Evolutionary conservation across 305 asterid genomes (phyloP), one percentile per base, ranked within the genome.

Genomic region (Andrographis paniculata): DNA sequence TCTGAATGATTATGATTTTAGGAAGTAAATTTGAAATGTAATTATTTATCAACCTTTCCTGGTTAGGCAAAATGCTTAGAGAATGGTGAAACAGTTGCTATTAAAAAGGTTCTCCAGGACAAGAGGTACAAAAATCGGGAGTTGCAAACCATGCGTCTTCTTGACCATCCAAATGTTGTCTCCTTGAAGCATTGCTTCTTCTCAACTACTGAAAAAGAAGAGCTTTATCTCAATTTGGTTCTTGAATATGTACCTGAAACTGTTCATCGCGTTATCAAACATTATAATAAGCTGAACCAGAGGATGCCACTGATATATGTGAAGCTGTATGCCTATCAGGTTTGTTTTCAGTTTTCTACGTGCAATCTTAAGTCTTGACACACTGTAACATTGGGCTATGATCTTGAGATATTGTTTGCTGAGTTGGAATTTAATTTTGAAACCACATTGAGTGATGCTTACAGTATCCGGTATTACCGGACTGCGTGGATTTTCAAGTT

Each of bases 191-290:
- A 88, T 56, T 85, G 95, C 70, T 88, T 88, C 85, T 82, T 85
- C 77, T 88, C 97, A 51, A 88, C 95, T 48, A 88, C 97, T 23
- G 95, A 85, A 42, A 88, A 79, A 65, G 97, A 88, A 52, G 97
- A 88, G 49, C 73, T 88, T 10, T 88, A 84, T 68, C 95, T 88
- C 52, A 88, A 88, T 68, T 73, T 88, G 78, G 97, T 88, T 28
- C 95, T 88, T 50, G 97, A 88, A 60, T 88, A 88, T 85, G 97
- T 88, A 24, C 97, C 95, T 27, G 97, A 88, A 74, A 85, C 95
- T 60, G 83, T 85, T 65, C 89, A 82, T 65, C 97, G 97, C 61
- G 97, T 88, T 43, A 79, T 82, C 74, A 88, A 76, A 70, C 97
- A 88, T 66, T 78, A 85, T 64, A 85, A 71, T 64, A 88, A 85